Evolutionary conservation across 768 basidiomycete genomes (phyloP).

Genomic region (Xanthoconium purpureum): DNA sequence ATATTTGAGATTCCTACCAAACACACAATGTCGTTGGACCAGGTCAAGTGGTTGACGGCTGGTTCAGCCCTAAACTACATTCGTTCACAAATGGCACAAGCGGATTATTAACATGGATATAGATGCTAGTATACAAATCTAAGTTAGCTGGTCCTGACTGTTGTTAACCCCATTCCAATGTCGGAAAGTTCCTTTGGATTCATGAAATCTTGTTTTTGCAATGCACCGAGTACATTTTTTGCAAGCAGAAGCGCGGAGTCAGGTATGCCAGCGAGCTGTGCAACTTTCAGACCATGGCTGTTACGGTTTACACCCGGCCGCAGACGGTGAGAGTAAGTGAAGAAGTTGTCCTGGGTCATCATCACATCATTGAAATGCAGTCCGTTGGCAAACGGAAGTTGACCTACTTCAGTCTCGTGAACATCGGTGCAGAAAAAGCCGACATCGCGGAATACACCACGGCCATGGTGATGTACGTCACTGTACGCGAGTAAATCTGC

Average conservation of each 20-base stretch:
- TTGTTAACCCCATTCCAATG: conserved; percentile 31
- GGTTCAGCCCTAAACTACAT: conserved; percentile 93
- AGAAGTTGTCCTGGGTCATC: conserved; percentile 59
- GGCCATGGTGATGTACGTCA: conserved; percentile 37
- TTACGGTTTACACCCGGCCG: conserved; percentile 83
- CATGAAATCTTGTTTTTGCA: conserved; percentile 30
- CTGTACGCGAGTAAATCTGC: conserved; percentile 76
- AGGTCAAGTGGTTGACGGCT: conserved; percentile 84
- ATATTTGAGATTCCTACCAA: conserved; percentile 65
- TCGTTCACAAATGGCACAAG: conserved; percentile 48
- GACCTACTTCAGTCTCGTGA: conserved; percentile 67
- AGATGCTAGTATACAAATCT: not conserved
- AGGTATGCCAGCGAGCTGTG: conserved; percentile 84
- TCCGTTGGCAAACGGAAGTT: not conserved
- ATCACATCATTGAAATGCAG: not conserved
- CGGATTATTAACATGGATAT: not conserved
- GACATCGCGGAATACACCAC: conserved; percentile 55
- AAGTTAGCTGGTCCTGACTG: not conserved
- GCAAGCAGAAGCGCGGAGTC: conserved; percentile 58
- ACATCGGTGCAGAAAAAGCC: conserved; percentile 90
- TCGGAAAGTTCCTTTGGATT: conserved; percentile 29
- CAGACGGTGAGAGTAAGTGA: conserved; percentile 81
- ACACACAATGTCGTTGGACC: conserved; percentile 90
- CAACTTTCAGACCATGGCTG: conserved; percentile 90
- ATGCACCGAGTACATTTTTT: conserved; percentile 43